A percentile compares a stretch with the other conserved stretches of the same genome.
Conservation (phyloP, 2,329 filamentous ascomycete genomes). For the Penicillium sp. region DNA sequence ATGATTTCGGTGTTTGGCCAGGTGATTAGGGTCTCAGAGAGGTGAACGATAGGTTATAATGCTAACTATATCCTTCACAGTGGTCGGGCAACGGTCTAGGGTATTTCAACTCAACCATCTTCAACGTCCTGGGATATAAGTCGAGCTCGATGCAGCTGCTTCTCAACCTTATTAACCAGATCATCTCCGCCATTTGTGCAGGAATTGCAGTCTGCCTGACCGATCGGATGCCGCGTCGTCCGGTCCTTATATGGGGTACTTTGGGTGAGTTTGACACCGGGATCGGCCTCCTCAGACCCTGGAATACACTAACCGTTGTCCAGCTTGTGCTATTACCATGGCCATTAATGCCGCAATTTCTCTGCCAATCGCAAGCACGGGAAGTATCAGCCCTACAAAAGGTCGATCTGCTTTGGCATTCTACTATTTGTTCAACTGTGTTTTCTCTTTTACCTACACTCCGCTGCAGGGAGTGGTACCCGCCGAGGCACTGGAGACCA, state of each 20-base stretch:
- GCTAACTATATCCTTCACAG: conserved; percentile 25
- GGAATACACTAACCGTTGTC: not conserved
- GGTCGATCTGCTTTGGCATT: conserved; percentile 48
- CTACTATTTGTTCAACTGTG: conserved; percentile 53
- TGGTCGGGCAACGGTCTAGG: conserved; percentile 55
- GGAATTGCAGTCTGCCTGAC: conserved; percentile 46
- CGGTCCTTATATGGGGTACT: conserved; percentile 49
- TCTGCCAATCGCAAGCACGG: conserved; percentile 33
- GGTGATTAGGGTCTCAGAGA: too few species aligned
- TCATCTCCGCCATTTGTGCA: conserved; percentile 49
- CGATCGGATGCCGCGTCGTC: conserved; percentile 51
- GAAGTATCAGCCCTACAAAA: conserved; percentile 37
- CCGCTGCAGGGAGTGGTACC: conserved; percentile 53
- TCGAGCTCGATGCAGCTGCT: conserved; percentile 41
- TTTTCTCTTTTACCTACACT: conserved; percentile 54
- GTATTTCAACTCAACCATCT: conserved; percentile 55
- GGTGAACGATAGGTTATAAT: too few species aligned
- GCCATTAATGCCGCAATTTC: conserved; percentile 51
- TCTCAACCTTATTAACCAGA: conserved; percentile 50
- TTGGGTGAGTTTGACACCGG: conserved; percentile 23
- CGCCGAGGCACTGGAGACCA: conserved; percentile 52
- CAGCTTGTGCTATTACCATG: conserved; percentile 42
- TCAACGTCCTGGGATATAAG: conserved; percentile 33
- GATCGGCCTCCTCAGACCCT: not conserved
- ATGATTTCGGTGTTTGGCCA: too few species aligned